Evolutionary conservation across 306 rosid species (phyloP).

Genomic region (Malus fusca): DNA sequence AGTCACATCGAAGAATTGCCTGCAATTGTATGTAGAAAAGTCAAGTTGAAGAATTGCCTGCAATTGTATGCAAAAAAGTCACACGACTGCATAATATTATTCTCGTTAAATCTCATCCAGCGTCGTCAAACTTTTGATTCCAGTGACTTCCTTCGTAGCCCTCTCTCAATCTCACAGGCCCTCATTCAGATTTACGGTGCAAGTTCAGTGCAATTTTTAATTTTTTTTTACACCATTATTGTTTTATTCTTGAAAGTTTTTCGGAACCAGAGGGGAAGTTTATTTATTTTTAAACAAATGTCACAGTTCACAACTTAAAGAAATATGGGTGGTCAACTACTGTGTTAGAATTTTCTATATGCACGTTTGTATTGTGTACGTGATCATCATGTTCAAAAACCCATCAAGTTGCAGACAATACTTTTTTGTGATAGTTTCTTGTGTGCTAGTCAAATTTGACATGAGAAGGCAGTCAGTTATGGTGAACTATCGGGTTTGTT

Average conservation of each 20-base stretch:
- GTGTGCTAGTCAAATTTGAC: neutral
- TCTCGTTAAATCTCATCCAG: conserved; percentile 21
- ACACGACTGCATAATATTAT: neutral
- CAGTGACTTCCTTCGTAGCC: neutral
- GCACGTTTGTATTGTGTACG: neutral
- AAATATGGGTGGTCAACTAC: neutral
- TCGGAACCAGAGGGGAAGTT: neutral
- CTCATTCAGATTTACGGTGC: conserved; percentile 8
- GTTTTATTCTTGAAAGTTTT: neutral
- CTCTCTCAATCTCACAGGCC: neutral
- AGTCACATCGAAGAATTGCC: conserved; percentile 11
- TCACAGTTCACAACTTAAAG: neutral
- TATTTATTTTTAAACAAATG: neutral
- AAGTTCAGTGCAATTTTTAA: neutral
- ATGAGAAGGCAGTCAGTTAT: neutral
- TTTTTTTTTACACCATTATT: neutral
- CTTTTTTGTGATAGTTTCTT: neutral
- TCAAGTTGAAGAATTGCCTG: conserved; percentile 12
- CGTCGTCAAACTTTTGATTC: conserved; percentile 18
- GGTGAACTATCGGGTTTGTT: neutral
- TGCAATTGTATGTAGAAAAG: neutral
- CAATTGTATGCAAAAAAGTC: conserved; percentile 4
- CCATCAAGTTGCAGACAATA: neutral
- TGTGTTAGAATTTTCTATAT: neutral
- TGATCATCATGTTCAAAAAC: neutral